A percentile compares a stretch with the other conserved stretches of the same genome.
Conservation (phyloP, 768 basidiomycete species). For the Glaciozyma martinii region DNA sequence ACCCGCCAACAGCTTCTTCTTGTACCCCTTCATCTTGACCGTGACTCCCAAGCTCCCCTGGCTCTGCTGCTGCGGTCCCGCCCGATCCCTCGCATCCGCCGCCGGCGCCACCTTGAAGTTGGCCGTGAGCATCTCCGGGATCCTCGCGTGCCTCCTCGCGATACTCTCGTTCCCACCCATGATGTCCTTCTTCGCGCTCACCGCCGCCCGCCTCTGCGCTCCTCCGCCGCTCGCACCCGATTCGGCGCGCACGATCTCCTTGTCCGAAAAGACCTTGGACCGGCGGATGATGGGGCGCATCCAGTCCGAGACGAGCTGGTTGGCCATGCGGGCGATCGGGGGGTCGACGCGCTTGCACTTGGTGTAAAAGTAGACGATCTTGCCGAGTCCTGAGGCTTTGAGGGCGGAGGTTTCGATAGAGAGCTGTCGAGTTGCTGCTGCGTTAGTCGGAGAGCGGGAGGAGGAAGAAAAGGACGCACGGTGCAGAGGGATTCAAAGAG, state of each 20-base stretch:
- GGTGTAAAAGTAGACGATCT: conserved; percentile 87
- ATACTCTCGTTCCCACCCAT: conserved; percentile 48
- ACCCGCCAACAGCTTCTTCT: conserved; percentile 22
- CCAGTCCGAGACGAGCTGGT: conserved; percentile 65
- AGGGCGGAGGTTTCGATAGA: conserved; percentile 83
- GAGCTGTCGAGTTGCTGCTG: conserved; percentile 52
- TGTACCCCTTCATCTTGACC: conserved; percentile 26
- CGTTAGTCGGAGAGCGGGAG: neutral
- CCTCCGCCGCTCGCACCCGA: conserved; percentile 47
- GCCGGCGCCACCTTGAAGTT: conserved; percentile 70
- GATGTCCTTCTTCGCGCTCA: conserved; percentile 49
- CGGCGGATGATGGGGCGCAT: conserved; percentile 86
- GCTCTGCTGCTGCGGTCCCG: neutral
- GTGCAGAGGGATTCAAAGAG: conserved; percentile 73
- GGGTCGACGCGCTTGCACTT: conserved; percentile 83
- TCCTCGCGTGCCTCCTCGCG: conserved; percentile 70
- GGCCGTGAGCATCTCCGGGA: conserved; percentile 65
- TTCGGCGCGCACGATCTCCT: conserved; percentile 66
- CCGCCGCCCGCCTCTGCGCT: conserved; percentile 38
- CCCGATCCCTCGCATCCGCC: neutral
- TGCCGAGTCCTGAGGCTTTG: conserved; percentile 82
- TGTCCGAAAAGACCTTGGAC: conserved; percentile 40
- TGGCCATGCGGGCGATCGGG: conserved; percentile 68
- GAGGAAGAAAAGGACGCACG: conserved; percentile 30
- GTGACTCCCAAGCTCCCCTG: conserved; percentile 1